phyloP scores from a whole-genome alignment of 805 yeast genomes.

The Zygosaccharomyces siamensis region DNA sequence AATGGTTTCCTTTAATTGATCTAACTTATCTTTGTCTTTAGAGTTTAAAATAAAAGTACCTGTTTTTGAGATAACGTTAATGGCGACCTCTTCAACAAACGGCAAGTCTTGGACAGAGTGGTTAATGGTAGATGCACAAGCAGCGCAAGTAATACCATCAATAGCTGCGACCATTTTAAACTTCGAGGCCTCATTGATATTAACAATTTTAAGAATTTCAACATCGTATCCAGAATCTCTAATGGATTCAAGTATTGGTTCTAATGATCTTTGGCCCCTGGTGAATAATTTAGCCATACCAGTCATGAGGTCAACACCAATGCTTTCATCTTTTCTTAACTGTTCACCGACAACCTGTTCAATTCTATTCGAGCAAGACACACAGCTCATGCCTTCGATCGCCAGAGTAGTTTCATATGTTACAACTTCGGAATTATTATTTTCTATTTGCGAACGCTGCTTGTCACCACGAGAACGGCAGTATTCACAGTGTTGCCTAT shows the following conservation, averaged over 20 bases:
- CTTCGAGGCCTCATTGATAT: constrained; percentile 43
- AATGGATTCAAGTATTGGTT: constrained; percentile 43
- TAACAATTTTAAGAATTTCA: constrained; percentile 53
- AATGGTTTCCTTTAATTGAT: constrained; percentile 44
- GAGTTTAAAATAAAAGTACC: constrained; percentile 57
- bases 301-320: constrained; percentile 48
- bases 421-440: not conserved
- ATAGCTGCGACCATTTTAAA: constrained; percentile 55
- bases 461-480: constrained; percentile 34
- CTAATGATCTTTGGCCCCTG: constrained; percentile 47
- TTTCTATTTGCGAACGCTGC: not conserved
- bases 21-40: constrained; percentile 35
- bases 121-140: constrained; percentile 57
- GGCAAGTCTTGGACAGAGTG: constrained; percentile 44
- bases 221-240: constrained; percentile 47
- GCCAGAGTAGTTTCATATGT: constrained; percentile 48
- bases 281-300: constrained; percentile 51
- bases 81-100: constrained; percentile 49
- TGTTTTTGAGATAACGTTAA: constrained; percentile 55
- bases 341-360: constrained; percentile 38
- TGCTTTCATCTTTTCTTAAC: constrained; percentile 28
- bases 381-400: constrained; percentile 66
- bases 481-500: constrained; percentile 39
- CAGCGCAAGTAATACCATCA: constrained; percentile 73
- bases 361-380: constrained; percentile 52